Evolutionary conservation across 1,284 basidiomycete species (phyloP), one percentile per base, ranked within the genome.

Genomic region (Tilletiopsis washingtonensis): DNA sequence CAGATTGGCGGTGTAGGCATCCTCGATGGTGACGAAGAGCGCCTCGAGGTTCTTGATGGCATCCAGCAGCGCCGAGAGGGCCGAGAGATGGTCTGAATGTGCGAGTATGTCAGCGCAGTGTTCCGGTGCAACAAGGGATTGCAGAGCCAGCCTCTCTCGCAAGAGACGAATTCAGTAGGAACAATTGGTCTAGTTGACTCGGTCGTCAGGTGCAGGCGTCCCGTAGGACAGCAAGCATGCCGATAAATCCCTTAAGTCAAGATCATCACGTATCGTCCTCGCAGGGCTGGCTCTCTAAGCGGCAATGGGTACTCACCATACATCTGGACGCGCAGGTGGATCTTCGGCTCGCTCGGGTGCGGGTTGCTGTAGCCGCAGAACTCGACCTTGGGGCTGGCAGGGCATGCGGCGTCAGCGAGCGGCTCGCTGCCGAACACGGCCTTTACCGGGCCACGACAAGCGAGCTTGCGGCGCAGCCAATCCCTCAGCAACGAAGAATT

Each of bases 301-400:
- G 44, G n/a, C 12, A 24, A 24, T 29, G 19, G 7, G 15, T 21
- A 80, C 90, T 64, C 71, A 96, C 91, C 91, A 70, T 93, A 93
- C 91, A 97, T 98, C 80, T 97, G 93, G 56, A 98, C 87, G 17
- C 94, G 84, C 40, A 97, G 78, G 70, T 97, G 88, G 64, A 97
- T 94, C 71, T 88, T 85, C 66, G 88, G 87, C 77, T 98, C 93
- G 19, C 91, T 94, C 4, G 93, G 91, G 76, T 97, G 91, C 1
- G 93, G 93, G 32, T 83, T 87, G 66, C 88, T 90, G 79, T 98
- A 98, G 26, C 93, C 93, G 74, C 93, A 98, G 74, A 97, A 97
- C 76, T 96, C 90, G 51, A 97, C 93, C 64, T 90, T 89, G n/a
- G 93, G 88, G 72, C 93, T 97, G 48, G 17, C 12, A 34, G 1